A percentile compares a stretch with the other conserved stretches of the same genome.
These are phyloP conservation scores for Nematocida homosporus DNA, from an alignment of 371 early-diverging fungal species.

Conservation along the genomic window DNA sequence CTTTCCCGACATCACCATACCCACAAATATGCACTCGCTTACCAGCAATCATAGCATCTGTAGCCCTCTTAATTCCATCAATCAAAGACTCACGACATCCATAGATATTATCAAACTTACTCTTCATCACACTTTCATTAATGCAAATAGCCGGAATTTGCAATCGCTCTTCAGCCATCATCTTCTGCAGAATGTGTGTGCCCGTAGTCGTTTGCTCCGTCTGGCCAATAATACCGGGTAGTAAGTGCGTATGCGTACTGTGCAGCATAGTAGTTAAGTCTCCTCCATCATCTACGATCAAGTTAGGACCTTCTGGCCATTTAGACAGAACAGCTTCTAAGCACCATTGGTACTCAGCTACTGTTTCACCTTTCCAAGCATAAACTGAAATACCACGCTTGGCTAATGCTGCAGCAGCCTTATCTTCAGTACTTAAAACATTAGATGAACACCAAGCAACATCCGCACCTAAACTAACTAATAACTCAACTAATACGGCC, in stretches of 20 bases:
- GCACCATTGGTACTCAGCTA: constrained; percentile 95
- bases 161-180: constrained; percentile 77
- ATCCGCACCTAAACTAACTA: constrained; percentile 81
- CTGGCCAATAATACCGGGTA: constrained; percentile 77
- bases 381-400: constrained; percentile 71
- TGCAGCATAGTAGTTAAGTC: constrained; percentile 90
- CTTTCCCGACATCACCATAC: constrained; percentile 98
- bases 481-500: constrained; percentile 91
- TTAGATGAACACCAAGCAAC: constrained; percentile 96
- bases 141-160: constrained; percentile 96
- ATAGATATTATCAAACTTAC: constrained; percentile 97
- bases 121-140: constrained; percentile 97
- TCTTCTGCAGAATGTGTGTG: constrained; percentile 92
- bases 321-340: constrained; percentile 82
- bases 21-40: constrained; percentile 94
- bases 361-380: constrained; percentile 91
- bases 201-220: constrained; percentile 98
- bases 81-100: constrained; percentile 97
- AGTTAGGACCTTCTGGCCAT: constrained; percentile 88
- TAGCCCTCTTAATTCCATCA: constrained; percentile 98
- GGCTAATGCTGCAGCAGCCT: constrained; percentile 73
- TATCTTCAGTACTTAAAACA: constrained; percentile 96
- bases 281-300: constrained; percentile 97
- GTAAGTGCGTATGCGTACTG: constrained; percentile 80
- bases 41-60: constrained; percentile 98